A percentile compares a stretch with the other conserved stretches of the same genome.
Evolutionary conservation across 768 basidiomycete species (phyloP).

Genomic region (Mycena belliarum): DNA sequence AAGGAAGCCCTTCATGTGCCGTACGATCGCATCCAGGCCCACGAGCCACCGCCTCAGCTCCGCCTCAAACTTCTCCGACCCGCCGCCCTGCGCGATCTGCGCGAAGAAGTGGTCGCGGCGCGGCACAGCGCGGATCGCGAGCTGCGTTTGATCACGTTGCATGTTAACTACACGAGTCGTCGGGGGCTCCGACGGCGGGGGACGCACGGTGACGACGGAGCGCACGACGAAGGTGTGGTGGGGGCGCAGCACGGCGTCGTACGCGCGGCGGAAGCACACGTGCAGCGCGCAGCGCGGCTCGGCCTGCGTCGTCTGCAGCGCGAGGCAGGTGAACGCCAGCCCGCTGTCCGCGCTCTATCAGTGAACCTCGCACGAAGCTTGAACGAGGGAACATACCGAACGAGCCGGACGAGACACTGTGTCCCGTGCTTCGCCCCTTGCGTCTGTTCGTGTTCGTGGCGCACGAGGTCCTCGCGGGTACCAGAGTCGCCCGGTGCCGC

Average conservation of each 20-base stretch:
- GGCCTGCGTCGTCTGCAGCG: constrained; percentile 62
- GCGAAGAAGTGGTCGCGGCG: constrained; percentile 62
- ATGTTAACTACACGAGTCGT: too few relatives aligned
- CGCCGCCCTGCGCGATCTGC: constrained; percentile 56
- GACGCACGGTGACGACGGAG: constrained; percentile 58
- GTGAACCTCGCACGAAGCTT: too few relatives aligned
- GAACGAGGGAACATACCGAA: constrained; percentile 45
- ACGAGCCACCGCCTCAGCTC: constrained; percentile 63
- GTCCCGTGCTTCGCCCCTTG: constrained; percentile 51
- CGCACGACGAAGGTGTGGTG: constrained; percentile 71
- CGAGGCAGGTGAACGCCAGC: constrained; percentile 65
- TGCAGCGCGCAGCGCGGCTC: constrained; percentile 44
- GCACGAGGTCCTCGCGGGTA: constrained; percentile 62
- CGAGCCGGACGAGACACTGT: constrained; percentile 63
- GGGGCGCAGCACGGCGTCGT: constrained; percentile 64
- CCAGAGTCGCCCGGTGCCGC: constrained; percentile 41
- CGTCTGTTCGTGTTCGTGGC: constrained; percentile 50
- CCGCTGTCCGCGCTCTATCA: constrained; percentile 53
- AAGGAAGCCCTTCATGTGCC: constrained; percentile 53
- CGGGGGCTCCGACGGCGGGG: too few relatives aligned
- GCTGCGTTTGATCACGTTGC: constrained; percentile 31
- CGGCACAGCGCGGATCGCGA: constrained; percentile 63
- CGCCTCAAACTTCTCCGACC: constrained; percentile 51
- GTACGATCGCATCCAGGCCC: constrained; percentile 55
- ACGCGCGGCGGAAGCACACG: constrained; percentile 68